Evolutionary conservation across 192 early-diverging fungal genomes (phyloP).

Genomic region (Backusella liffmaniae): DNA sequence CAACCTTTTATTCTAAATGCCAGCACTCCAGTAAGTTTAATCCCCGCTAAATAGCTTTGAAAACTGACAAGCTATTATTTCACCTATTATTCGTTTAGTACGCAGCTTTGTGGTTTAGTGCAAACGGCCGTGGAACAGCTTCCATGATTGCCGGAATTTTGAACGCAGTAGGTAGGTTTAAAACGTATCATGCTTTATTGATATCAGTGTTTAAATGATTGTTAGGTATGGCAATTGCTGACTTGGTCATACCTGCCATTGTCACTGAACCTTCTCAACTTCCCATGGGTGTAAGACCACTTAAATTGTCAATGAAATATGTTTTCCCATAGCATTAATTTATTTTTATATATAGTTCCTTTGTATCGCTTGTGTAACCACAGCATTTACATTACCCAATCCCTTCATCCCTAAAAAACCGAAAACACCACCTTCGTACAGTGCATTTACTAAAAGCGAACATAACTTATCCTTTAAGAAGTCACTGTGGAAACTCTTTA

Average conservation of each 20-base stretch:
- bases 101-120: conserved; percentile 53
- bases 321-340: neutral
- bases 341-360: conserved; percentile 20
- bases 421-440: conserved; percentile 47
- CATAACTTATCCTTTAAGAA: conserved; percentile 32
- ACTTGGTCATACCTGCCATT: conserved; percentile 47
- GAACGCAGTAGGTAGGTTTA: neutral
- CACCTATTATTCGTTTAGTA: conserved; percentile 30
- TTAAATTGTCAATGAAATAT: neutral
- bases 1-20: conserved; percentile 56
- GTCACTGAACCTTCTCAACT: conserved; percentile 31
- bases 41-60: neutral
- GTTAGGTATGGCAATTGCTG: conserved; percentile 48
- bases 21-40: conserved; percentile 39
- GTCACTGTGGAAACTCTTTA: conserved; percentile 38
- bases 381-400: conserved; percentile 40
- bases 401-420: conserved; percentile 43
- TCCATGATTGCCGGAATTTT: conserved; percentile 45
- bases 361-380: conserved; percentile 41
- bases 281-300: conserved; percentile 35
- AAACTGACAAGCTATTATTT: neutral
- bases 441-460: conserved; percentile 33
- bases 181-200: neutral
- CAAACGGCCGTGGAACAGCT: conserved; percentile 45
- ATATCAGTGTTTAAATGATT: neutral